A percentile compares a stretch with the other conserved stretches of the same genome.
Evolutionary conservation across 1,284 basidiomycete species (phyloP).

Genomic region (Cerioporus squamosus): DNA sequence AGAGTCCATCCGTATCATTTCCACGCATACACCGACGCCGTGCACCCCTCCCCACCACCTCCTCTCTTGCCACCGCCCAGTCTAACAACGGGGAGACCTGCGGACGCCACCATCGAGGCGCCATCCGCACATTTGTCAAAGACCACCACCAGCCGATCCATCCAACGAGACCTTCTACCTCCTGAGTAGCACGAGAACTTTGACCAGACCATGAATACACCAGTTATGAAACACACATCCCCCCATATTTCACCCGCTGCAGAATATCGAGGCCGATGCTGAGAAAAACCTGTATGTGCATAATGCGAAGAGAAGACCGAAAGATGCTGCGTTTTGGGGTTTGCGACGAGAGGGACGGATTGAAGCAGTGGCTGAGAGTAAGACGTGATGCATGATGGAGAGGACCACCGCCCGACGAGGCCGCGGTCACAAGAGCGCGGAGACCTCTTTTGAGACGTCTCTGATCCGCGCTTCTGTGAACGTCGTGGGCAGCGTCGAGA

Average conservation of each 20-base stretch:
- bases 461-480: conserved; percentile 65
- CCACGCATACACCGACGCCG: not conserved
- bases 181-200: not conserved
- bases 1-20: conserved; percentile 13
- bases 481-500: conserved; percentile 43
- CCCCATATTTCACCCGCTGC: conserved; percentile 17
- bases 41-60: no score
- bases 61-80: no score
- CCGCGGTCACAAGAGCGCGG: conserved; percentile 30
- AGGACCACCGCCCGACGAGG: not conserved
- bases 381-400: no score
- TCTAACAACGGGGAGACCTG: no score
- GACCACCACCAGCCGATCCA: no score
- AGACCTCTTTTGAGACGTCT: conserved; percentile 54
- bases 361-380: not conserved
- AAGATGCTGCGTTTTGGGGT: not conserved
- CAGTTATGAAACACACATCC: not conserved
- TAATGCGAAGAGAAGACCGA: not conserved
- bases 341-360: not conserved
- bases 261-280: not conserved
- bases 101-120: no score
- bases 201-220: not conserved
- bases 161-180: no score
- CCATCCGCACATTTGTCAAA: no score
- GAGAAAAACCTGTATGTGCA: not conserved